Evolutionary conservation across 2,329 filamentous ascomycete species (phyloP), one percentile per base, ranked within the genome.

Genomic region (Metarhizium humberi): DNA sequence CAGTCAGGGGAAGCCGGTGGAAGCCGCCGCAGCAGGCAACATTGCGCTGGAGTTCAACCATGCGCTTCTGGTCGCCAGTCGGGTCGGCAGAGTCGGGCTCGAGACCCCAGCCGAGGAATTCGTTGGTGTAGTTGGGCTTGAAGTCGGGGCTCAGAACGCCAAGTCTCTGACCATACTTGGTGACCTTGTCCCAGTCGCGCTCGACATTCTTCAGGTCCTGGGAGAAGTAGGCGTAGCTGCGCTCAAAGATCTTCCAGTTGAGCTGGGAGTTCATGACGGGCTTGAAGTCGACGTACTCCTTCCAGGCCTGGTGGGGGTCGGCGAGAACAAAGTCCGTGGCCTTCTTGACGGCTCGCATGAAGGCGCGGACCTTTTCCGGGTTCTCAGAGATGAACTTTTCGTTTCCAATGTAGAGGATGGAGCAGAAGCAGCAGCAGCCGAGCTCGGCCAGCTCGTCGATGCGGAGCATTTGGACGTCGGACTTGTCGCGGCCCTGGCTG

Each of bases 391-490:
- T 70, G 72, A 91, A 91, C 8, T 65, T 65, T 63, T 90, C 86
- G 70, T 91, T 90, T 63, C 84, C 87, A 60, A 91, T 91, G 76
- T 91, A 90, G 45, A 91, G 76, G 68, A 91, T 88, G 32, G 83
- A 84, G 72, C 87, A 91, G 80, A 91, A 91, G 77, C 87, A 91
- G 80, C 87, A 91, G 75, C 87, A 91, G 51, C 87, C 87, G 3
- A 90, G 76, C 69, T 90, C 85, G 38, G 87, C 87, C 32, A 91
- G 84, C 73, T 90, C 81, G 67, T 91, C 87, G 65, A 91, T 91
- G 63, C 87, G 84, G 18, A 91, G 80, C 87, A 91, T 90, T 71
- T 88, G 84, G 7, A 90, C 87, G 59, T 90, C 86, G 14, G 75
- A 72, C 66, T 79, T 80, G 57, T 82, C 78, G 1, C 85, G 84